phyloP scores from a whole-genome alignment of 106 monocot species.

The Agapanthus africanus region DNA sequence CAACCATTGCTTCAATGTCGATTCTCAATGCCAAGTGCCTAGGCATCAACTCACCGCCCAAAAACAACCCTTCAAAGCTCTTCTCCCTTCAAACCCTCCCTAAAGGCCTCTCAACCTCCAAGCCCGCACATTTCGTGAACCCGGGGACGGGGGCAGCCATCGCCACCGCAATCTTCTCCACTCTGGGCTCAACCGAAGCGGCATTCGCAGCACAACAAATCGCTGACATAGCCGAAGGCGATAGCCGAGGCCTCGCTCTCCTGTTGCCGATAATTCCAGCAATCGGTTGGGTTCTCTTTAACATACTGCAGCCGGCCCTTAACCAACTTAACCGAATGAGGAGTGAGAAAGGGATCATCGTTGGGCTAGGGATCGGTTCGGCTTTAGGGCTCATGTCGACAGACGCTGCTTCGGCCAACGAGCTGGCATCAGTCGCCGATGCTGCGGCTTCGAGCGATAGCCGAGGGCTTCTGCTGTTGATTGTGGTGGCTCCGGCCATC shows the following conservation, averaged over 20 bases:
- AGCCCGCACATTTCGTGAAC: neutral
- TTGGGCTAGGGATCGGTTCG: slow-evolving; percentile 41
- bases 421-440: slow-evolving; percentile 24
- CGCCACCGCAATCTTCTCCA: slow-evolving; percentile 62
- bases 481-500: slow-evolving; percentile 65
- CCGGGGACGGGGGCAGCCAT: slow-evolving; percentile 24
- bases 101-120: slow-evolving; percentile 12
- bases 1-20: slow-evolving; percentile 57
- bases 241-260: slow-evolving; percentile 49
- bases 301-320: slow-evolving; percentile 78
- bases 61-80: slow-evolving; percentile 16
- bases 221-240: slow-evolving; percentile 45
- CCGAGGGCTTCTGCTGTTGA: slow-evolving; percentile 65
- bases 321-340: slow-evolving; percentile 76
- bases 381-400: slow-evolving; percentile 25
- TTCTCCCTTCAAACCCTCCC: slow-evolving; percentile 15
- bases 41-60: slow-evolving; percentile 26
- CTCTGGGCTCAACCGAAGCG: slow-evolving; percentile 39
- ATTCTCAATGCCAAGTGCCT: slow-evolving; percentile 56
- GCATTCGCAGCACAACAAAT: slow-evolving; percentile 29
- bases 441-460: slow-evolving; percentile 38
- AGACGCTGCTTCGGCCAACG: slow-evolving; percentile 39
- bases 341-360: slow-evolving; percentile 36
- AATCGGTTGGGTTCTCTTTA: slow-evolving; percentile 68
- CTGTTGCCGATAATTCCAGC: slow-evolving; percentile 43